Base-by-base conservation (phyloP, 2,329 filamentous ascomycete genomes). In the Fusarium sp. region DNA sequence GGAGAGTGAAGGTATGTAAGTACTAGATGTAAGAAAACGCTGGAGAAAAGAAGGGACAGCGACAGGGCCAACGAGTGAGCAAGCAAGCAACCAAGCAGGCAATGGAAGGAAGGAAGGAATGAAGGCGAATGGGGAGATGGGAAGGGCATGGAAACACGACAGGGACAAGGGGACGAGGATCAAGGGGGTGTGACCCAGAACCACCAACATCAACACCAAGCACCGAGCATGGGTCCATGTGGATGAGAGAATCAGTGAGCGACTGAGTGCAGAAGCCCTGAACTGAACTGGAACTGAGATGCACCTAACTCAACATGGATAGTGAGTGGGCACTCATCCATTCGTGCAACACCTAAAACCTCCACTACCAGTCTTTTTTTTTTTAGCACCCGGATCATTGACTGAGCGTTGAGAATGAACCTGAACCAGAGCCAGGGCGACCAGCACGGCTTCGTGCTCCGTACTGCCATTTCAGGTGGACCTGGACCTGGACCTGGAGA, bases 111-210 rank as follows among this genome's bases (percentile, higher is more conserved):
- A 76, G 67, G 63, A 66, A 66, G 56, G 76, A 77, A 80, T 77
- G 75, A 77, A 75, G 66, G 71, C 74, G 71, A 77, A 77, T 77
- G 75, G 71, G 75, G 75, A 76, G 74, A 76, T 75, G 71, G 72
- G 68, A 75, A 69, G 71, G 71, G 74, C 55, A 77, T 75, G 77
- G 78, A 79, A 79, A 79, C 79, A 80, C 77, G 76, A 79, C 77
- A 80, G 74, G 75, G 74, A 76, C 75, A 74, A 74, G 75, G 75
- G 71, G 59, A 71, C 68, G 69, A 63, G 65, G 63, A 57, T 71
- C 61, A 61, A 70, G 69, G 71, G 58, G 65, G 71, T 66, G 70
- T 69, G 64, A 70, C 70, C 59, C 65, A 62, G 39, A 22, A 39
- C 49, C 49, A 53, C 33, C 54, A 46, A 27, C 29, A 56, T 33